Percentiles rank a stretch among this genome's conserved stretches.
Evolutionary conservation across 2,329 filamentous ascomycete genomes (phyloP).

Genomic region (Apiospora malaysiana): DNA sequence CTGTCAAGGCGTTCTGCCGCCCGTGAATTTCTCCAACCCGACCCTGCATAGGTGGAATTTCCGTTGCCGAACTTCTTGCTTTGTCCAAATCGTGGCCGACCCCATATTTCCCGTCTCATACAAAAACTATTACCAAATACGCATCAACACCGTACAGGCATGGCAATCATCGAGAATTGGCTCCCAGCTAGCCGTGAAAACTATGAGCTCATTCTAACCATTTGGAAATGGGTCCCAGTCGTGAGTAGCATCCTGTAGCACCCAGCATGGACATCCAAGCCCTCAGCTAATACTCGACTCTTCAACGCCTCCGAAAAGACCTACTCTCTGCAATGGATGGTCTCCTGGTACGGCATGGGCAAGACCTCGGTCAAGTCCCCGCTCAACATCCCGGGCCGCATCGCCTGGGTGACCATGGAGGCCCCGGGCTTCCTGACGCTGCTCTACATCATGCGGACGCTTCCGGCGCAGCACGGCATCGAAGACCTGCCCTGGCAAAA

Average conservation of each 20-base stretch:
- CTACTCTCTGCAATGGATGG: constrained; percentile 74
- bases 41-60: neutral
- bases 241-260: neutral
- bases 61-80: neutral
- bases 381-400: constrained; percentile 86
- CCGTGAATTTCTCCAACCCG: neutral
- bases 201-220: constrained; percentile 48
- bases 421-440: constrained; percentile 76
- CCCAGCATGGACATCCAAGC: no score
- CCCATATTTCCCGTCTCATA: neutral
- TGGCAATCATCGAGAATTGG: constrained; percentile 60
- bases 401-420: constrained; percentile 92
- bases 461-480: constrained; percentile 65
- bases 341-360: constrained; percentile 87
- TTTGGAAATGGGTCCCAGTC: constrained; percentile 17
- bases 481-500: constrained; percentile 75
- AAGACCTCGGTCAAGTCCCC: constrained; percentile 80
- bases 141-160: constrained; percentile 31
- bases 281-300: no score
- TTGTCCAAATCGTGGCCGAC: neutral
- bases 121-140: neutral
- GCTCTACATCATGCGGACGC: constrained; percentile 76
- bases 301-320: constrained; percentile 54
- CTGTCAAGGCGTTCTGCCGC: neutral
- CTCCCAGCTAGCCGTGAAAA: constrained; percentile 63